phyloP scores from a whole-genome alignment of 768 basidiomycete genomes.

The Pulveroboletus sp. region DNA sequence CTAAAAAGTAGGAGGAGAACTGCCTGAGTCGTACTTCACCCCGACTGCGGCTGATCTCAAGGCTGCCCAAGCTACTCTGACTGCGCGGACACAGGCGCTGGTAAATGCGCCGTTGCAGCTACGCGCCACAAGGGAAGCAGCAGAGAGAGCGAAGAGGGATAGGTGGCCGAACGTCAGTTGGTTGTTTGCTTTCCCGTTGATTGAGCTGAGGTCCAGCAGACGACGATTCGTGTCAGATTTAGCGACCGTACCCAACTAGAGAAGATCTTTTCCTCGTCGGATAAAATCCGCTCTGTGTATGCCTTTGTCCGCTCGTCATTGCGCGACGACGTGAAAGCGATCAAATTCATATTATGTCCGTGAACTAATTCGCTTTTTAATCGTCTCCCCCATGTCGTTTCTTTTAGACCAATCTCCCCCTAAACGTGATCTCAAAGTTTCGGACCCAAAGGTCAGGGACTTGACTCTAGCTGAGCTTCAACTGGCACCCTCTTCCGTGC shows the following conservation, averaged over 20 bases:
- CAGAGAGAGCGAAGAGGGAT: constrained; percentile 53
- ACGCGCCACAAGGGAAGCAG: constrained; percentile 57
- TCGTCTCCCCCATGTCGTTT: background rate
- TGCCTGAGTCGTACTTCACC: constrained; percentile 72
- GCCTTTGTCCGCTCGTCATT: constrained; percentile 74
- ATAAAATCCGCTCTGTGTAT: constrained; percentile 79
- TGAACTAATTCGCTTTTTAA: constrained; percentile 9
- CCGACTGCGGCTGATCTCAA: constrained; percentile 69
- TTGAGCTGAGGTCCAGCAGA: constrained; percentile 41
- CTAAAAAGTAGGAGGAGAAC: constrained; percentile 31
- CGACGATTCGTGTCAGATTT: constrained; percentile 78
- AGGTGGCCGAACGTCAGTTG: constrained; percentile 65
- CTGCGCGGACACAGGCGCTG: constrained; percentile 57
- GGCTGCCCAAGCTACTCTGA: constrained; percentile 57
- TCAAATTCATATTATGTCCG: constrained; percentile 83
- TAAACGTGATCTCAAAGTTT: constrained; percentile 76
- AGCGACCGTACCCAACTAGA: constrained; percentile 79
- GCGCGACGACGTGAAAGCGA: constrained; percentile 67
- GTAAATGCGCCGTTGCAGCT: constrained; percentile 68
- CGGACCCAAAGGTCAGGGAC: constrained; percentile 68
- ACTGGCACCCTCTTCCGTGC: constrained; percentile 74
- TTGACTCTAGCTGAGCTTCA: constrained; percentile 63
- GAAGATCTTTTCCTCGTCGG: constrained; percentile 67
- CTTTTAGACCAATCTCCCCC: constrained; percentile 73
- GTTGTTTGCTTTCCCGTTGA: background rate